Conservation (phyloP, 2,329 filamentous ascomycete species). For the Xylariaceae sp. region DNA sequence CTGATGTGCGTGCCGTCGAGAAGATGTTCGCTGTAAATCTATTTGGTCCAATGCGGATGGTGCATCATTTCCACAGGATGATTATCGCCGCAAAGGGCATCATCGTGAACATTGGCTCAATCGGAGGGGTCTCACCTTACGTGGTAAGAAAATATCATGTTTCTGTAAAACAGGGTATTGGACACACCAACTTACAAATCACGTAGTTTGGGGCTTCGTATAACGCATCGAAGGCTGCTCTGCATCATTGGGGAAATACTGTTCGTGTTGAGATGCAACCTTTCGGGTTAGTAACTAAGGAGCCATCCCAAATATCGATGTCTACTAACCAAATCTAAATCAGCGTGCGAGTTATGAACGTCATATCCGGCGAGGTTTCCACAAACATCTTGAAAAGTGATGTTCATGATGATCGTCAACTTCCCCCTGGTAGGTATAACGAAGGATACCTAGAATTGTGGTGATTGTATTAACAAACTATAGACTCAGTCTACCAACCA, state of each 20-base stretch:
- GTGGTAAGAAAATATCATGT: conserved; percentile 1
- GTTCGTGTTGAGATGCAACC: conserved; percentile 22
- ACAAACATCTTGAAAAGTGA: conserved; percentile 2
- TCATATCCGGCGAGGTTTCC: conserved; percentile 9
- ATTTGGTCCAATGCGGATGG: conserved; percentile 13
- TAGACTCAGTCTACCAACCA: conserved; percentile 10
- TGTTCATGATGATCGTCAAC: not conserved
- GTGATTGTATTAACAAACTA: conserved; percentile 10
- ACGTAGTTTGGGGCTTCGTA: conserved; percentile 14
- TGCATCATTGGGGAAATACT: conserved; percentile 17
- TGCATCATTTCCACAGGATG: conserved; percentile 6
- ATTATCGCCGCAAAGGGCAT: conserved; percentile 15
- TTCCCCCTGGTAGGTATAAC: conserved; percentile 15
- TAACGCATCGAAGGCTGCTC: conserved; percentile 24
- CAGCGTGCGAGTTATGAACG: conserved; percentile 15
- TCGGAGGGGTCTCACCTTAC: conserved; percentile 17
- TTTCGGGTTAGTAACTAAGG: conserved; percentile 7
- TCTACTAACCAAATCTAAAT: not conserved
- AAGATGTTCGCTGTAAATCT: conserved; percentile 22
- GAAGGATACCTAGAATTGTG: conserved; percentile 10
- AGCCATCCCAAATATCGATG: not conserved
- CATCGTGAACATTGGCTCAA: conserved; percentile 13
- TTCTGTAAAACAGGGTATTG: too few species aligned
- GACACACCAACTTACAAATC: too few species aligned
- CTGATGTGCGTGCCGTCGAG: conserved; percentile 9